Percentiles rank a stretch among this genome's conserved stretches.
Evolutionary conservation across 768 basidiomycete species (phyloP).

Genomic region (Leccinum truebloodii): DNA sequence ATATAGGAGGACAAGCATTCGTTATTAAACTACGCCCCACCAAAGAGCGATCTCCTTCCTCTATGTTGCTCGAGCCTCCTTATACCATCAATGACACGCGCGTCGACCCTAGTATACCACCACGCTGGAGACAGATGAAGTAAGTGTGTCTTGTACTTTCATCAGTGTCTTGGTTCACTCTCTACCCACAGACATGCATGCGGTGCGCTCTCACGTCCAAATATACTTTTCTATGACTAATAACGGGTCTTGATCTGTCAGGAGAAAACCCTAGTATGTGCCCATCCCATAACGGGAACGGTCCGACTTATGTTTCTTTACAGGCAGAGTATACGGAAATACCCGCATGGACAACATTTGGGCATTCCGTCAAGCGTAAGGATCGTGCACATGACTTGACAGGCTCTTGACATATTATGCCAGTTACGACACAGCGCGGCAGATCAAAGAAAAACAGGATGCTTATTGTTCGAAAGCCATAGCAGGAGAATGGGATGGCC

Average conservation of each 20-base stretch:
- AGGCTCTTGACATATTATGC: not conserved
- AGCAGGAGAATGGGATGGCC: slow-evolving; percentile 38
- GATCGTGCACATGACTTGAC: not conserved
- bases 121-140: slow-evolving; percentile 84
- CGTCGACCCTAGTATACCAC: slow-evolving; percentile 39
- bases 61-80: slow-evolving; percentile 87
- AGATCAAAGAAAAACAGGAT: slow-evolving; percentile 57
- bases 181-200: slow-evolving; percentile 54
- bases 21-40: slow-evolving; percentile 84
- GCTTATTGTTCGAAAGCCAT: slow-evolving; percentile 48
- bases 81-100: slow-evolving; percentile 53
- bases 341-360: slow-evolving; percentile 50
- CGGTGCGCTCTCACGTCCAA: slow-evolving; percentile 34
- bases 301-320: slow-evolving; percentile 1
- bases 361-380: slow-evolving; percentile 54
- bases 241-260: slow-evolving; percentile 12
- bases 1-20: slow-evolving; percentile 82
- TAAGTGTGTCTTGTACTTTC: slow-evolving; percentile 31
- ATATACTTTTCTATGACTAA: slow-evolving; percentile 1
- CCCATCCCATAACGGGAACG: not conserved
- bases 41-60: slow-evolving; percentile 68
- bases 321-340: slow-evolving; percentile 32
- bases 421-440: slow-evolving; percentile 53
- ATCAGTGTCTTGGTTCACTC: slow-evolving; percentile 6
- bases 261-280: slow-evolving; percentile 51